These are phyloP conservation scores for Saturnispora hagleri DNA, from an alignment of 805 yeast genomes.

Conservation along the genomic window DNA sequence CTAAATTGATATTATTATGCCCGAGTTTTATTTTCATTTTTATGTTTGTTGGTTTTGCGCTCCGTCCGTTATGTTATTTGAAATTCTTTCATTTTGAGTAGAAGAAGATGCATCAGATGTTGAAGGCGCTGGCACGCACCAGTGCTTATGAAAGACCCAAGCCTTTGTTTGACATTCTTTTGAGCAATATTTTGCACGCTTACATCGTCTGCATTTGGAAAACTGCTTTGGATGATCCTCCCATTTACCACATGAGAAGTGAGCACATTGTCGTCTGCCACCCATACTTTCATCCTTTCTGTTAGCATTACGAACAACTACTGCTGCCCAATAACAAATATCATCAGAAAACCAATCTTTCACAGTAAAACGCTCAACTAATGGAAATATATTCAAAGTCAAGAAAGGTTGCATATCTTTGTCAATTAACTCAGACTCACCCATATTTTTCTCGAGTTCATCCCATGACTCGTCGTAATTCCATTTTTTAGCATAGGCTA, in stretches of 20 bases:
- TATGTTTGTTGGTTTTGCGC: background rate
- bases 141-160: conserved; percentile 87
- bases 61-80: background rate
- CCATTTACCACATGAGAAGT: conserved; percentile 90
- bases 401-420: conserved; percentile 33
- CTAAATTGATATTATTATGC: background rate
- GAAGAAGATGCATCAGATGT: background rate
- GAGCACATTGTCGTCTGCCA: conserved; percentile 92
- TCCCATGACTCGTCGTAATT: conserved; percentile 32
- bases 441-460: conserved; percentile 24
- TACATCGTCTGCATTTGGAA: conserved; percentile 91
- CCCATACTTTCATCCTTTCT: conserved; percentile 79
- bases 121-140: conserved; percentile 54
- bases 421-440: conserved; percentile 20
- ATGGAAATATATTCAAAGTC: conserved; percentile 66
- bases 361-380: conserved; percentile 85
- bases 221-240: conserved; percentile 84
- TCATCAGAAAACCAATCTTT: conserved; percentile 59
- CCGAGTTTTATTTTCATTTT: background rate
- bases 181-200: conserved; percentile 90
- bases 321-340: conserved; percentile 93
- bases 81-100: background rate
- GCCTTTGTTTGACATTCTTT: conserved; percentile 86
- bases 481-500: conserved; percentile 32
- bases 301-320: conserved; percentile 94